A percentile compares a stretch with the other conserved stretches of the same genome.
Conservation (phyloP, 495 filamentous ascomycete species). For the Neurospora sp. region DNA sequence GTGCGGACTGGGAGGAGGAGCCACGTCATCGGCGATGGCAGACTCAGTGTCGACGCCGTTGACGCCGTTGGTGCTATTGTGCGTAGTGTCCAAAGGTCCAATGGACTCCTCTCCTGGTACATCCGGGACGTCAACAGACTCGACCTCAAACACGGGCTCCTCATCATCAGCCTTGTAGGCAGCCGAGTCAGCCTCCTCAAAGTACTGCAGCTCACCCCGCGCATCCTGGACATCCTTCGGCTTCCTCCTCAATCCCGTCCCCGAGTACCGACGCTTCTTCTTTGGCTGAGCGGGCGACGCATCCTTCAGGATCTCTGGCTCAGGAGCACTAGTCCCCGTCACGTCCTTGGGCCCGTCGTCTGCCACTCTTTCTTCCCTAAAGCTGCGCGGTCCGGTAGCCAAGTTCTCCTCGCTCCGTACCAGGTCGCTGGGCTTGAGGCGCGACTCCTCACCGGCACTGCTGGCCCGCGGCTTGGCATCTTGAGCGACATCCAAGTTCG, state of each 20-base stretch:
- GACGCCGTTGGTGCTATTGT: not conserved
- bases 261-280: conserved; percentile 63
- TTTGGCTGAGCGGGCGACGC: conserved; percentile 22
- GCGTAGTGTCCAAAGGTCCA: not conserved
- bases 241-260: conserved; percentile 62
- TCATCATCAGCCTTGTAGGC: conserved; percentile 73
- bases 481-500: conserved; percentile 11
- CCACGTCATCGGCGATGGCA: not conserved
- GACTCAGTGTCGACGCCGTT: not conserved
- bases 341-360: conserved; percentile 32
- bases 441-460: not conserved
- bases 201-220: conserved; percentile 66
- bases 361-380: conserved; percentile 1
- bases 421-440: conserved; percentile 4
- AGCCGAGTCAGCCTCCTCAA: conserved; percentile 64
- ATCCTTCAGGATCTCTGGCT: conserved; percentile 36
- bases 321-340: conserved; percentile 46
- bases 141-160: conserved; percentile 11
- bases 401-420: conserved; percentile 26
- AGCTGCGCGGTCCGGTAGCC: not conserved
- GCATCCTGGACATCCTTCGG: conserved; percentile 52
- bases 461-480: conserved; percentile 6
- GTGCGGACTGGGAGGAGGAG: not conserved
- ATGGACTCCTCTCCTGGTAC: not conserved
- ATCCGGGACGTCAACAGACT: not conserved